Base-by-base conservation (phyloP, 2,329 filamentous ascomycete genomes). In the Cladobotryum mycophilum region DNA sequence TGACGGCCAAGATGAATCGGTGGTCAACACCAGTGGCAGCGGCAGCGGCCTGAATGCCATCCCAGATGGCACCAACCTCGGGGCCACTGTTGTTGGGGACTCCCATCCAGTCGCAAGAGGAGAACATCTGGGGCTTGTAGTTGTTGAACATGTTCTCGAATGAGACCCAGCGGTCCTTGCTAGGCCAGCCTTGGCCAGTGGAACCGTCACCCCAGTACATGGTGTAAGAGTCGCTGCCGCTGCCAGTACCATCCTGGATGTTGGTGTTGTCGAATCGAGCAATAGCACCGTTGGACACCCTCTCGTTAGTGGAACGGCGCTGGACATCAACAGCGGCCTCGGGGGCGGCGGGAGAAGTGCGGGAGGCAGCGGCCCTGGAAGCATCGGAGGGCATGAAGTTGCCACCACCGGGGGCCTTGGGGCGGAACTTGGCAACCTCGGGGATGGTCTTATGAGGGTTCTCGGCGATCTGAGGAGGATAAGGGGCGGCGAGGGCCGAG, bases 1-100 rank as follows among this genome's bases (percentile, higher is more conserved):
- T 56, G 48, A 74, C 61, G 14, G 70, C 67, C 14, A 75, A 60
- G 55, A 75, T 71, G 52, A 72, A 70, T 33, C 72, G 66, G 41
- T 61, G 55, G 49, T 74, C 70, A 11, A 74, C 60, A 12, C 58
- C 55, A 0, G 61, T 58, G 3, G 52, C 48, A 3, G 42, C 45
- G 4, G 69, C 60, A 5, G 70, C 64, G 12, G 55, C 45, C 42
- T 65, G 53, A 49, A 74, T 72, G 36, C 61, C 60, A 47, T 55
- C 49, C 22, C 47, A 41, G 38, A 53, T 59, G 22, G 49, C 52
- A 25, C 36, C 42, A 30, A 51, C 18, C 43, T 58, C 53, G 7
- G 48, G 40, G 34, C 41, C 45, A 30, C 40, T 45, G 15, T 52
- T 47, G 22, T 48, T 46, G 11, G 49, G 59, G 57, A 55, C 34